phyloP scores from a whole-genome alignment of 2,329 filamentous ascomycete genomes.

The Alternaria rosae region DNA sequence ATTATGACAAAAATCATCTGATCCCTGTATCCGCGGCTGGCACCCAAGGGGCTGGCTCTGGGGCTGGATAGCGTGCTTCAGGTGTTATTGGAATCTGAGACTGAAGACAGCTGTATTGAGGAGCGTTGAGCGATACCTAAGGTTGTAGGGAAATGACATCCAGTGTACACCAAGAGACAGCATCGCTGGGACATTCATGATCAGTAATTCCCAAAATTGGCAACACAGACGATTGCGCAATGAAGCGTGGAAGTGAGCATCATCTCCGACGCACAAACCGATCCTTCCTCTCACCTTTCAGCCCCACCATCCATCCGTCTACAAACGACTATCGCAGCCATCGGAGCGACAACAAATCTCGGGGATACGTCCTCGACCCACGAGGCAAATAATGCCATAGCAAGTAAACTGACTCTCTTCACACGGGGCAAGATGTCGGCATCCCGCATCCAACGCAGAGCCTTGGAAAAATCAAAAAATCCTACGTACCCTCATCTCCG shows the following conservation, averaged over 20 bases:
- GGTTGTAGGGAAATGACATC: background rate
- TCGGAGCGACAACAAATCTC: background rate
- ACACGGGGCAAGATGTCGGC: background rate
- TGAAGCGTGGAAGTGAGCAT: background rate
- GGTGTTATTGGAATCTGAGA: background rate
- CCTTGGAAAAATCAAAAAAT: background rate
- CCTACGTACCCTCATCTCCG: background rate
- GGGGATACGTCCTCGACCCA: background rate
- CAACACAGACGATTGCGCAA: background rate
- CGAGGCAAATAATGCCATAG: background rate
- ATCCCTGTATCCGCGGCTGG: background rate
- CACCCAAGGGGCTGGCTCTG: background rate
- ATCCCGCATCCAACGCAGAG: background rate
- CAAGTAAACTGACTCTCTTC: background rate
- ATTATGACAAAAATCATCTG: background rate
- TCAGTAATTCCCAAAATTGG: background rate
- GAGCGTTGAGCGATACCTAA: background rate
- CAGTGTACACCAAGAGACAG: background rate
- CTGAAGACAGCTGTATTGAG: background rate
- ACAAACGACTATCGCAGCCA: background rate
- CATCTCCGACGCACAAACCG: background rate
- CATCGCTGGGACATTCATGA: background rate
- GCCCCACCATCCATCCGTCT: background rate
- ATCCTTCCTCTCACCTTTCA: background rate
- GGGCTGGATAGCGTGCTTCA: background rate